These are phyloP conservation scores for Tetracladium maxilliforme DNA, from an alignment of 2,329 filamentous ascomycete genomes.

Conservation along the genomic window DNA sequence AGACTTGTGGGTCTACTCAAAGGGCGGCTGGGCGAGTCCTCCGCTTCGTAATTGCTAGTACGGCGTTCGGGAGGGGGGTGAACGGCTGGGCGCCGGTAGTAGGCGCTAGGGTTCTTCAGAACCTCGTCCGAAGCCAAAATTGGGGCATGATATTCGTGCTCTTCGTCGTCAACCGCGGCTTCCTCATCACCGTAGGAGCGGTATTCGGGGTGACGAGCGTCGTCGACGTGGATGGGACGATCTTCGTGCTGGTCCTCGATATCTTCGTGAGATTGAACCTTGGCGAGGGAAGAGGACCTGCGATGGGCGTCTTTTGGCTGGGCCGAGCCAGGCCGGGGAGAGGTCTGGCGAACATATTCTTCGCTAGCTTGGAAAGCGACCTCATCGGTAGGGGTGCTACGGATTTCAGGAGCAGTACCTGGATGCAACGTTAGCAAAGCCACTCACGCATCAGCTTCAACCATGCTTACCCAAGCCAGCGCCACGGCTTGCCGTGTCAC, in stretches of 20 bases:
- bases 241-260: conserved; percentile 5
- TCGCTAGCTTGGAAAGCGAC: conserved; percentile 80
- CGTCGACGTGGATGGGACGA: no score
- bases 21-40: conserved; percentile 25
- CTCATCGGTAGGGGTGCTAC: conserved; percentile 77
- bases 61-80: conserved; percentile 56
- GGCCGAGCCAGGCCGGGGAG: conserved; percentile 41
- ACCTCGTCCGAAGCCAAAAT: conserved; percentile 86
- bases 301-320: conserved; percentile 26
- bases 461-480: conserved; percentile 32
- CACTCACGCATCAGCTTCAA: neutral
- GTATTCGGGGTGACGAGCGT: conserved; percentile 16
- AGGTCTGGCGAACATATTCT: conserved; percentile 63
- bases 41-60: conserved; percentile 39
- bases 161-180: conserved; percentile 34
- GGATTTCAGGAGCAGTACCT: conserved; percentile 49
- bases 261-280: conserved; percentile 16
- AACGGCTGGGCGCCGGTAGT: conserved; percentile 65
- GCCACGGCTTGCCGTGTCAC: conserved; percentile 45
- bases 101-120: conserved; percentile 53
- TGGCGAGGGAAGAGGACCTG: no score
- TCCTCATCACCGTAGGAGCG: conserved; percentile 21
- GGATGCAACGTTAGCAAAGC: conserved; percentile 4
- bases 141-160: conserved; percentile 53
- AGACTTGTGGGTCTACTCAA: conserved; percentile 49